Percentiles rank a stretch among this genome's conserved stretches.
Evolutionary conservation across 2,329 filamentous ascomycete species (phyloP).

Genomic region (Orbilia quercus): DNA sequence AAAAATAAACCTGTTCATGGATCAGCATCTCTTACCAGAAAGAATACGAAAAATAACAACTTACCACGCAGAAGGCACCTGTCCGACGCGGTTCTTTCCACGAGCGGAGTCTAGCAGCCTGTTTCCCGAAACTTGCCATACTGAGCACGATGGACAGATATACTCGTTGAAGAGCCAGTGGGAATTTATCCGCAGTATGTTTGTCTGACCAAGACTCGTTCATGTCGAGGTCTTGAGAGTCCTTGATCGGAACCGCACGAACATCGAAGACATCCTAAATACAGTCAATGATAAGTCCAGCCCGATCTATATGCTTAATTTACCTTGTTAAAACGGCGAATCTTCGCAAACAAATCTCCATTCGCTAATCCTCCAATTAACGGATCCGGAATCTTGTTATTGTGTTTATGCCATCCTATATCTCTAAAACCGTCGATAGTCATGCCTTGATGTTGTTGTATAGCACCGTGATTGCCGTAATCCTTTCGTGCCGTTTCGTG

Average conservation of each 20-base stretch:
- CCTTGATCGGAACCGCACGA: conserved; percentile 71
- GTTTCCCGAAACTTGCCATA: conserved; percentile 75
- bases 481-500: neutral
- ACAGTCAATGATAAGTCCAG: conserved; percentile 68
- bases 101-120: conserved; percentile 78
- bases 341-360: conserved; percentile 72
- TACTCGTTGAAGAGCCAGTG: conserved; percentile 79
- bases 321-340: conserved; percentile 74
- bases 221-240: conserved; percentile 77
- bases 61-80: conserved; percentile 70
- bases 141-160: conserved; percentile 79
- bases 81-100: conserved; percentile 80
- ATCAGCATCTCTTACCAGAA: neutral
- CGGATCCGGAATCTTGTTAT: conserved; percentile 66
- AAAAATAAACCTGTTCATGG: conserved; percentile 62
- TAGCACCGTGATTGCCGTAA: neutral
- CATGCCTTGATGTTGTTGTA: neutral
- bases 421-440: conserved; percentile 64
- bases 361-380: conserved; percentile 72
- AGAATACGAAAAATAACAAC: neutral
- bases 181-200: conserved; percentile 84
- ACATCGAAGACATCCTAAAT: conserved; percentile 74
- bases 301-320: neutral
- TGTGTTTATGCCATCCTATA: conserved; percentile 70
- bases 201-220: conserved; percentile 84